A percentile compares a stretch with the other conserved stretches of the same genome.
Evolutionary conservation across 176 grass and related monocot genomes (phyloP).

Genomic region (Ensete glaucum): DNA sequence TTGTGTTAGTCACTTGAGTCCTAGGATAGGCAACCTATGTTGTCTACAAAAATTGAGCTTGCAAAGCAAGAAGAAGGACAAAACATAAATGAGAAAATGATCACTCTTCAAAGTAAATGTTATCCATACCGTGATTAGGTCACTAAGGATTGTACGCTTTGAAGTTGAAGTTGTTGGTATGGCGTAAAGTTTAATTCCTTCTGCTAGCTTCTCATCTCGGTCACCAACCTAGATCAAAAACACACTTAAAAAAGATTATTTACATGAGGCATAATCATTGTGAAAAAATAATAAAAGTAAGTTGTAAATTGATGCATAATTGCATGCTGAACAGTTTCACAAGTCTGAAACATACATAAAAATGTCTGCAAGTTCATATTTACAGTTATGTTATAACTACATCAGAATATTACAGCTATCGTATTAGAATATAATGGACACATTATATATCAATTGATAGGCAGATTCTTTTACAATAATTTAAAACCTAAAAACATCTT

Average conservation of each 20-base stretch:
- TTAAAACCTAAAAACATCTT: no score
- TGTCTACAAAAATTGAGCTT: no score
- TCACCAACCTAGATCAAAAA: constrained; percentile 63
- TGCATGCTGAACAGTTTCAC: no score
- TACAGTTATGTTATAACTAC: no score
- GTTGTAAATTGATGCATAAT: no score
- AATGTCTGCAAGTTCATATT: no score
- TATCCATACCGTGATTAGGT: constrained; percentile 76
- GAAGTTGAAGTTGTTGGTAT: constrained; percentile 67
- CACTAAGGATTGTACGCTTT: constrained; percentile 85
- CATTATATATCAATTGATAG: no score
- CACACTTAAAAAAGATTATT: neutral
- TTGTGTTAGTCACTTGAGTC: neutral
- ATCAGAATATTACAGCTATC: no score
- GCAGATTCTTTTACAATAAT: no score
- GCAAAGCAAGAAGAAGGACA: neutral
- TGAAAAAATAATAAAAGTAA: neutral
- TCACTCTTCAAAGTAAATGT: constrained; percentile 4
- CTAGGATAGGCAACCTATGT: neutral
- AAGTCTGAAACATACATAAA: no score
- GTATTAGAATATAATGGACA: no score
- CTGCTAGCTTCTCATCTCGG: constrained; percentile 88
- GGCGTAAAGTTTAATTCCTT: constrained; percentile 94
- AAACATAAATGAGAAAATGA: neutral
- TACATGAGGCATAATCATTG: neutral